A percentile compares a stretch with the other conserved stretches of the same genome.
phyloP scores from a whole-genome alignment of 805 yeast genomes.

The Saccharomycopsis selenospora region DNA sequence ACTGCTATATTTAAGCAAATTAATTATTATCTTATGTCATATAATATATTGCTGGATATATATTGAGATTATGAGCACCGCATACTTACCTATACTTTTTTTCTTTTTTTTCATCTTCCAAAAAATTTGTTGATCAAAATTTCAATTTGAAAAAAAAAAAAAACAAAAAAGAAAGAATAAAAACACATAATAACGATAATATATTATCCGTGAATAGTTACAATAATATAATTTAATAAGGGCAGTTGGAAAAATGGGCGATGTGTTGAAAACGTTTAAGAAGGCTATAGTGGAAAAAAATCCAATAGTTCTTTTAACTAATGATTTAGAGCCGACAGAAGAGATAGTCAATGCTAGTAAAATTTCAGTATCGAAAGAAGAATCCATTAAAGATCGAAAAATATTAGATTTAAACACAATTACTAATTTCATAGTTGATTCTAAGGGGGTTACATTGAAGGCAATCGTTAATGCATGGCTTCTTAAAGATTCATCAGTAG shows the following conservation, averaged over 20 bases:
- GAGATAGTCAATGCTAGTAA: slow-evolving; percentile 20
- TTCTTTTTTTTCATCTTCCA: too few relatives aligned
- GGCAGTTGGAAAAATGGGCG: neutral
- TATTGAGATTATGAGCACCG: too few relatives aligned
- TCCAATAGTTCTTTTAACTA: neutral
- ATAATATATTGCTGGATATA: too few relatives aligned
- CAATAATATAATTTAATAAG: too few relatives aligned
- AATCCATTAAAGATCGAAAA: neutral
- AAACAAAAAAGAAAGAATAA: too few relatives aligned
- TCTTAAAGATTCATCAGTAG: slow-evolving; percentile 61
- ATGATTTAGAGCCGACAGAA: slow-evolving; percentile 24
- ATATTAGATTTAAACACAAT: slow-evolving; percentile 34
- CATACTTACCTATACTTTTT: too few relatives aligned
- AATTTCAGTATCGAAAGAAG: neutral
- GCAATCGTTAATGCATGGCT: slow-evolving; percentile 75
- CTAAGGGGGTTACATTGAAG: slow-evolving; percentile 41
- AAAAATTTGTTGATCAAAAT: too few relatives aligned
- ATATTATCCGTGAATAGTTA: too few relatives aligned
- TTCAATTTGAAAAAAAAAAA: too few relatives aligned
- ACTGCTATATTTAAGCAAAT: too few relatives aligned
- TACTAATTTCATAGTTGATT: slow-evolving; percentile 54
- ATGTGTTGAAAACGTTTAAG: neutral
- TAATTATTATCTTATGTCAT: too few relatives aligned
- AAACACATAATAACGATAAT: too few relatives aligned
- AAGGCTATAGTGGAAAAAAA: neutral